phyloP scores from a whole-genome alignment of 2,329 filamentous ascomycete genomes.

The Knufia fluminis region DNA sequence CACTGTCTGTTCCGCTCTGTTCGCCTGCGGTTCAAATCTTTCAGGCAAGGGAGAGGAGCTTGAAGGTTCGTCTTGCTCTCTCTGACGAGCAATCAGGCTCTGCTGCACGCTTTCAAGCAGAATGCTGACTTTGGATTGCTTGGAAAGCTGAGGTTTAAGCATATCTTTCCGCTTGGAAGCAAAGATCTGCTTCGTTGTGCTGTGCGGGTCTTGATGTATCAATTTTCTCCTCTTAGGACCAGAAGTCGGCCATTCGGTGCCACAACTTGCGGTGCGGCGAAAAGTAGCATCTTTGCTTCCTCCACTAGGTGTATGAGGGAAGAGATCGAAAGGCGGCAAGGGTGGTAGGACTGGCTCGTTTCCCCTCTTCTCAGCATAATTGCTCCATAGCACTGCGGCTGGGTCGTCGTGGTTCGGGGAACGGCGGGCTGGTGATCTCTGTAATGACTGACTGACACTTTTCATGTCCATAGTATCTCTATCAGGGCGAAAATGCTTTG shows the following conservation, averaged over 20 bases:
- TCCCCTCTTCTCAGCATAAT: conserved; percentile 50
- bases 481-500: conserved; percentile 31
- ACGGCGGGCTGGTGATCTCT: conserved; percentile 30
- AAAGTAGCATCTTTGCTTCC: conserved; percentile 41
- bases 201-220: conserved; percentile 37
- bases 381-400: conserved; percentile 67
- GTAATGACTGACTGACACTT: conserved; percentile 49
- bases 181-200: conserved; percentile 39
- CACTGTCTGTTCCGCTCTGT: not conserved
- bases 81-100: conserved; percentile 32
- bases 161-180: conserved; percentile 33
- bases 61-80: conserved; percentile 28
- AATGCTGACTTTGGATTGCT: conserved; percentile 42
- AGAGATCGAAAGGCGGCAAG: conserved; percentile 52
- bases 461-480: conserved; percentile 47
- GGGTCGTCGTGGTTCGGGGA: conserved; percentile 60
- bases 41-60: conserved; percentile 37
- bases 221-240: conserved; percentile 54
- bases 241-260: conserved; percentile 57
- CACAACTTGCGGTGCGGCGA: conserved; percentile 59
- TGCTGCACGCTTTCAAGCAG: conserved; percentile 58
- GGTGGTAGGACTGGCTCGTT: conserved; percentile 46
- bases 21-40: conserved; percentile 1
- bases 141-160: conserved; percentile 30
- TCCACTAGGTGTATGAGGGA: conserved; percentile 54